Conservation (phyloP, 2,329 filamentous ascomycete genomes). For the Nothophaeocryptopus gaeumannii region DNA sequence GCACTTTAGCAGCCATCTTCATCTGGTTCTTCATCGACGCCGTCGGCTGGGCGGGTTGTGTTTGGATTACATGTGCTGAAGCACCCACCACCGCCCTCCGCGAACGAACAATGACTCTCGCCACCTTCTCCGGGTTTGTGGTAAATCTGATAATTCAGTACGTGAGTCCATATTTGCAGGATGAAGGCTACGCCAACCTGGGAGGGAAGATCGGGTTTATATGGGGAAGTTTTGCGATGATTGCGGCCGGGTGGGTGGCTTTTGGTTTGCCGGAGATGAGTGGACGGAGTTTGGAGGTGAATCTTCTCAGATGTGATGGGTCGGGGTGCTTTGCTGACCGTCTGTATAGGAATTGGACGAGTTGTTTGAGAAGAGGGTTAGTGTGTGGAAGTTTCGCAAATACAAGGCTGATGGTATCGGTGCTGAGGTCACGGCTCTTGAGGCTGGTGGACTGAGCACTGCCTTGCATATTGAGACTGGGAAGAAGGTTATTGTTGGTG, state of each 20-base stretch:
- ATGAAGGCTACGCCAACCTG: slow-evolving; percentile 13
- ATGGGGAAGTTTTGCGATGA: slow-evolving; percentile 12
- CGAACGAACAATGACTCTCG: slow-evolving; percentile 13
- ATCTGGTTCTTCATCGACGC: slow-evolving; percentile 10
- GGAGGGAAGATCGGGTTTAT: slow-evolving; percentile 14
- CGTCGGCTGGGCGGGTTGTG: slow-evolving; percentile 8
- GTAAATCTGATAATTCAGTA: slow-evolving; percentile 18
- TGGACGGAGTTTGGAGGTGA: slow-evolving; percentile 8
- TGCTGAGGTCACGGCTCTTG: slow-evolving; percentile 13
- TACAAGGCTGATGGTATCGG: slow-evolving; percentile 13
- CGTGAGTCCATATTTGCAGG: slow-evolving; percentile 13
- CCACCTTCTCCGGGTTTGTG: slow-evolving; percentile 11
- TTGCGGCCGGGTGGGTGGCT: slow-evolving; percentile 10
- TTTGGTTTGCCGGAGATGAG: slow-evolving; percentile 14
- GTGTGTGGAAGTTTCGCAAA: slow-evolving; percentile 15
- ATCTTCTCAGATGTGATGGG: too few relatives aligned
- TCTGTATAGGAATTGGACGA: slow-evolving; percentile 9
- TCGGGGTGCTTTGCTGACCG: background rate
- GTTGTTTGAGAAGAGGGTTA: slow-evolving; percentile 14
- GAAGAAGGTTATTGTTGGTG: slow-evolving; percentile 10
- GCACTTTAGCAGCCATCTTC: slow-evolving; percentile 11
- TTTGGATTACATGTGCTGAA: slow-evolving; percentile 16
- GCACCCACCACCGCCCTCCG: slow-evolving; percentile 10
- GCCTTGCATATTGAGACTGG: background rate
- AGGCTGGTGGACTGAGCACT: slow-evolving; percentile 1